Base-by-base conservation (phyloP, 2,329 filamentous ascomycete genomes). In the Phoma herbarum region DNA sequence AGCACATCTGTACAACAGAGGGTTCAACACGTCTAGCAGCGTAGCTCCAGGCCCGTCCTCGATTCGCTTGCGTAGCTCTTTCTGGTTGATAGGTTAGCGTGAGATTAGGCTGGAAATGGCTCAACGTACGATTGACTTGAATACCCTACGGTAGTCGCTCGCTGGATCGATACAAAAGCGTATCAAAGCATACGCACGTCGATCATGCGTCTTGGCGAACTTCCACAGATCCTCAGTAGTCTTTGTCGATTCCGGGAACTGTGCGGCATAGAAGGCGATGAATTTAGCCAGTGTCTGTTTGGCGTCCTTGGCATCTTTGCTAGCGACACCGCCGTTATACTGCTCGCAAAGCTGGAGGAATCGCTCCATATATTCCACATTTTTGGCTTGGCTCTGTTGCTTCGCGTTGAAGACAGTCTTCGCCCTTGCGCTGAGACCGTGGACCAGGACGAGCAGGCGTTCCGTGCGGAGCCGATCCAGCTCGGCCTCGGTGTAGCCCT, bases 141-240 rank as follows among this genome's bases (percentile, higher is more conserved):
- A 87, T 43, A 97, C 92, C 37, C 92, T 97, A 69, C 92, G 90
- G 77, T 97, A 98, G 72, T 99, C 95, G 68, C 90, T 93, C 62
- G 94, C 90, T 3, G 91, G 88, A 28, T 88, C 89, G 74, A 93
- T 92, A 52, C 92, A 88, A 75, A 93, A 97, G 57, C 90, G 89
- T 65, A 97, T 88, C 22, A 99, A 86, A 70, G 96, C 90, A 76
- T 97, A 98, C 68, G 87, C 90, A 55, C 95, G 89, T 50, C 94
- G 89, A 74, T 99, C 93, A 70, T 98, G 92, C 67, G 89, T 84
- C 76, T 94, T 97, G 35, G 92, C 93, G 73, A 97, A 98, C 69
- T 91, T 96, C 79, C 91, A 89, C 12, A 99, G 81, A 76, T 98
- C 93, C 16, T 87, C 85, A 31, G 85, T 86, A 18, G 91, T 89